Base-by-base conservation (phyloP, 352 stramenopile genomes). In the Pythium aphanidermatum region DNA sequence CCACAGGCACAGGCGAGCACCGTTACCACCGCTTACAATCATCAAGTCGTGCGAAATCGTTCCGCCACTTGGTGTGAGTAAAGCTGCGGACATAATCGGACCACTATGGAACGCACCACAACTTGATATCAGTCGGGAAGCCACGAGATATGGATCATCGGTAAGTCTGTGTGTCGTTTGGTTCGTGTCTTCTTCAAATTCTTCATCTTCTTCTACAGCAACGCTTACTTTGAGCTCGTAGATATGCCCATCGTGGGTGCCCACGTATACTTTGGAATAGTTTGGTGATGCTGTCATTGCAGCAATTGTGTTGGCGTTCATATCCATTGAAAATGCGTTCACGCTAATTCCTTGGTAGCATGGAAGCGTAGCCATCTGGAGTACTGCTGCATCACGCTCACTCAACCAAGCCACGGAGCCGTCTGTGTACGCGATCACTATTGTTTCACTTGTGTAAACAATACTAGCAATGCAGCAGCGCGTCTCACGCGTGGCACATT, bases 151-250 rank as follows among this genome's bases (percentile, higher is more conserved):
- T 16, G 25, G 32, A 34, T 59, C 47, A 19, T 46, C 46, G 5
- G 10, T 27, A 1, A 46, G 31, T 12, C 14, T 9, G 17, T 40
- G 8, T 16, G 17, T 13, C 12, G 11, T 14, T 10, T 20, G 8
- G 1, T 5, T 23, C 13, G 28, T 11, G 3, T 58, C 55, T 4
- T 32, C 65, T 2, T 83, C 71, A 5, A 83, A 53, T 0, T 83
- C 73, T 7, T 88, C 75, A 9, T 86, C 75, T 8, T 86, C 74
- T 26, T 86, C 66, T 33, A 62, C 31, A 12, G 63, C 27, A 5
- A 82, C 62, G 35, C 38, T 77, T 10, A 71, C 79, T 30, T 68
- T 79, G 27, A 91, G 49, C 35, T 86, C 74, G 30, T 72, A 88
- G 37, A 88, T 74, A 42, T 72, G 62, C 2, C 75, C 75, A 37